Conservation (phyloP, 306 rosid genomes). For the Albizia julibrissin region DNA sequence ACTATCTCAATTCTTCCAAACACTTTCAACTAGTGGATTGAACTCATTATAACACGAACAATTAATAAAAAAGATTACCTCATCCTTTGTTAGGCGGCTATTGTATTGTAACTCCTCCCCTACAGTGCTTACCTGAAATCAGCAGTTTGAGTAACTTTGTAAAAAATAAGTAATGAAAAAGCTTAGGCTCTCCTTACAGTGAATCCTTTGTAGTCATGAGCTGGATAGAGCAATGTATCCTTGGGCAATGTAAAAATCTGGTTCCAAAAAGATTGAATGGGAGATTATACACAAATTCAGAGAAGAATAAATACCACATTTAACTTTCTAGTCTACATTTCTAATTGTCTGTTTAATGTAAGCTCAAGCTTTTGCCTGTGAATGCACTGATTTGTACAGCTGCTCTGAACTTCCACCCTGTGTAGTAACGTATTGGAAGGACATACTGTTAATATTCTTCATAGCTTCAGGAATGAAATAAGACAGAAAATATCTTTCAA, state of each 20-base stretch:
- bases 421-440: slow-evolving; percentile 38
- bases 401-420: slow-evolving; percentile 95
- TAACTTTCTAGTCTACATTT: not conserved
- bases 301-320: slow-evolving; percentile 19
- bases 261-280: slow-evolving; percentile 26
- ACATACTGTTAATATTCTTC: slow-evolving; percentile 20
- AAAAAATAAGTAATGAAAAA: slow-evolving; percentile 16
- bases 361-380: slow-evolving; percentile 69
- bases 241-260: slow-evolving; percentile 85
- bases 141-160: slow-evolving; percentile 33
- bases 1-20: slow-evolving; percentile 11
- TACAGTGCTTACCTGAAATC: slow-evolving; percentile 79
- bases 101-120: slow-evolving; percentile 79
- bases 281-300: slow-evolving; percentile 18
- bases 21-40: slow-evolving; percentile 16
- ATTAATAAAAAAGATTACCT: slow-evolving; percentile 50
- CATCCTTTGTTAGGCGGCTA: slow-evolving; percentile 78
- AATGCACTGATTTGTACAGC: slow-evolving; percentile 86
- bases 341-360: slow-evolving; percentile 17
- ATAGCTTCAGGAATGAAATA: slow-evolving; percentile 2
- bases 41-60: slow-evolving; percentile 14
- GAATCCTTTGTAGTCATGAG: slow-evolving; percentile 96
- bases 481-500: slow-evolving; percentile 11
- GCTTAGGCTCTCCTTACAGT: slow-evolving; percentile 48
- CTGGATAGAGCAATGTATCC: slow-evolving; percentile 79